Evolutionary conservation across 441 rosid genomes (phyloP), one percentile per base, ranked within the genome.

Genomic region (Gossypium gossypioides): DNA sequence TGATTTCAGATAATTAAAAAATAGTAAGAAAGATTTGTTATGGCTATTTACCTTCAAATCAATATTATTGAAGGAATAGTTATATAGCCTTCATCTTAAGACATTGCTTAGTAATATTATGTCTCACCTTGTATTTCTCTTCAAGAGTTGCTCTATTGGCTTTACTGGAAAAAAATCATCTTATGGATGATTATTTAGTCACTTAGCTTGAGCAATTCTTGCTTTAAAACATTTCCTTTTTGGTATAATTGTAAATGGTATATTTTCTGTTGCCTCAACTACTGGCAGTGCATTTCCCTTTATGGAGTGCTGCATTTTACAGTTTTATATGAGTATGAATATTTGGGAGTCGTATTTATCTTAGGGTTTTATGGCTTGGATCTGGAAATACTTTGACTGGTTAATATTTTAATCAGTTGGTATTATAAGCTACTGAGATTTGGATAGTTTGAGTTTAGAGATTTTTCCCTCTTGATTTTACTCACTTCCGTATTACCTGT

Each of bases 121-220:
- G 25, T 29, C 52, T 48, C 44, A 16, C 72, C 71, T 68, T 68
- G 15, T 51, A 27, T 68, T 6, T 15, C 57, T 68, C 71, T 50
- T 68, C 56, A 16, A 65, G 71, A 25, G 58, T 67, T 48, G 42
- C 58, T 25, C 22, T 48, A 50, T 67, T 67, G 12, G 0, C 24
- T 22, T 18, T 44, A n/a, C 40, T 24, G 55, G 16, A 1, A 37
- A 25, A 66, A 9, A 50, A 68, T 67, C 21, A 48, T 50, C 59
- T 50, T 48, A 15, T 15, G 44, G 46, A 25, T 32, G 37, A 46
- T 68, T 68, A 27, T 25, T 15, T 50, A 18, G 27, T 67, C 6
- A 3, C 71, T 50, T 68, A 50, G 55, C 24, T 50, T 34, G 40
- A 34, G 40, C 8, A 34, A 68, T 68, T 68, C 24, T 50, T 68